Base-by-base conservation (phyloP, 768 basidiomycete genomes). In the Terana coerulea region DNA sequence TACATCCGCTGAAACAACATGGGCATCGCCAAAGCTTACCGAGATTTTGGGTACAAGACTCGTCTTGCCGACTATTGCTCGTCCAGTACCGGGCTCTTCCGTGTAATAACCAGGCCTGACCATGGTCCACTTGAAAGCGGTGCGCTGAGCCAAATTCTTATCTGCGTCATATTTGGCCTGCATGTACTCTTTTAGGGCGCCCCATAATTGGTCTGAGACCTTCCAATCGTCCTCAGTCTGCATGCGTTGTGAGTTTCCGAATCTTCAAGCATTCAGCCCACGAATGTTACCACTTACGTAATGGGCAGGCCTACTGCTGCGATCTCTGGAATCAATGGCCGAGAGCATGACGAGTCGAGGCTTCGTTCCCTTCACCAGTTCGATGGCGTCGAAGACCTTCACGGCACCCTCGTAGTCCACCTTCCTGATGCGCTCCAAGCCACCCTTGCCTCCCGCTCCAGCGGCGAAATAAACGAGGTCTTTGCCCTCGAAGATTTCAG, bases 321-420 rank as follows among this genome's bases (percentile, higher is more conserved):
- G 73, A 57, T 83, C 70, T 26, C 84, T 68, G 0, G 80, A 61
- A 59, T 86, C 83, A n/a, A 83, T 66, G 1, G 80, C 79, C 17
- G 82, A 83, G 28, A 87, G 77, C 50, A 83, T 64, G 37, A 86
- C 71, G 44, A 86, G 61, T 47, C 80, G 64, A 29, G 81, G 81
- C 52, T 75, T 76, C n/a, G 57, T 48, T 1, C 71, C 71, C 40
- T 74, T 58, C 8, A 15, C 15, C 2, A 81, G 67, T 61, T 86
- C 84, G 45, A 88, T 70, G 0, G 83, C 85, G 60, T 87, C 84
- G 59, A 81, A 86, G 2, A 84, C 76, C 66, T 86, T 87, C 30
- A 87, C 55, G 0, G 83, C 83, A 5, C 83, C 84, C 42, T 82
- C 79, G 56, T 78, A 80, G 57, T 79, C 77, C 3, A 86, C 83